Base-by-base conservation (phyloP, 1,284 basidiomycete species). In the Sporisorium exsertum region DNA sequence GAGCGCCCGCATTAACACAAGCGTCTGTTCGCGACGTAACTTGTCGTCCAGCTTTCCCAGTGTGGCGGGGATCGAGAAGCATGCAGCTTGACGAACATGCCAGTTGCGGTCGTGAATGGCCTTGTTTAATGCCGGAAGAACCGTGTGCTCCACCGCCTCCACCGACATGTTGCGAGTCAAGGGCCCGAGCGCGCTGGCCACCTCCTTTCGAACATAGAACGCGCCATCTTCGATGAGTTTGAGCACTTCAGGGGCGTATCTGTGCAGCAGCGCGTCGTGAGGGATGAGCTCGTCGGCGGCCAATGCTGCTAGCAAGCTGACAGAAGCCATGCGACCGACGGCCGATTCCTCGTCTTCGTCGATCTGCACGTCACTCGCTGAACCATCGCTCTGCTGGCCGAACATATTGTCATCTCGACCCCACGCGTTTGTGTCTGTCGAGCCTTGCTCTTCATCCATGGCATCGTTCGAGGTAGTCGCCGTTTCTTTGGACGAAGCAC, bases 291-390 rank as follows among this genome's bases (percentile, higher is more conserved):
- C 87, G 47, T 87, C 87, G 10, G 87, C 82, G 5, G 87, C 61
- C 33, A 94, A 91, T 8, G 93, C 92, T 37, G 93, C 94, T 86
- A 97, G 93, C 63, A 98, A 87, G 83, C 93, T 95, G 92, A 97
- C 94, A 69, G 94, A 94, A 7, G 94, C 93, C 59, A 96, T 88
- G 64, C 94, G 89, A 3, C 95, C 95, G 18, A 95, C 89, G 2
- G 93, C 91, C 15, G 93, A 93, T 83, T 96, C 94, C 54, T 89
- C 87, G 26, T 85, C 82, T 24, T 77, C 60, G 37, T 53, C 65
- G 49, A 47, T 61, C 53, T 64, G 67, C 51, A 59, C 70, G 10
- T 77, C 73, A 56, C 71, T 74, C 8, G 47, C 60, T 26, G 60
- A 64, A 22, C 65, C 67, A n/a, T 65, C 54, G 70, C 73, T 77